phyloP scores from a whole-genome alignment of 176 grass and related monocot species.

The Triticum urartu region DNA sequence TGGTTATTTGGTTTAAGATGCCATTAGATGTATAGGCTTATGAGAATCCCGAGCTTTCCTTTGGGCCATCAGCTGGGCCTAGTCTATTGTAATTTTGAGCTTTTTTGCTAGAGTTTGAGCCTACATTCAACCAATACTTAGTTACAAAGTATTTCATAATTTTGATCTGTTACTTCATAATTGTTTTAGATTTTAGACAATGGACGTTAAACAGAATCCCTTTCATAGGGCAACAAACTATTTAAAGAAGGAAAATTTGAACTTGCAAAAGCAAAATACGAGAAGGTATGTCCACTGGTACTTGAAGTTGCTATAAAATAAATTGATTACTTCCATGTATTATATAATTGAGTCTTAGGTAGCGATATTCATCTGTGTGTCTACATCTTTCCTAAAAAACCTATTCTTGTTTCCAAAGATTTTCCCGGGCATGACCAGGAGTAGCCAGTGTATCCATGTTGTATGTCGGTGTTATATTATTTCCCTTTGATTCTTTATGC shows the following conservation, averaged over 20 bases:
- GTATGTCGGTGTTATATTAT: neutral
- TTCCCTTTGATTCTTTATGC: neutral
- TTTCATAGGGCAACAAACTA: conserved; percentile 83
- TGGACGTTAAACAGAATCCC: conserved; percentile 21
- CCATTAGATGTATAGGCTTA: conserved; percentile 7
- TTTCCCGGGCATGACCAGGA: neutral
- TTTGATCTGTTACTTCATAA: neutral
- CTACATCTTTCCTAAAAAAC: neutral
- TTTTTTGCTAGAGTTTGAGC: neutral
- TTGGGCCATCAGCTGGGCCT: neutral
- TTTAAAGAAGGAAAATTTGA: conserved; percentile 98
- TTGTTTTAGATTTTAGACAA: conserved; percentile 24
- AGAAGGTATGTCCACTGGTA: conserved; percentile 57
- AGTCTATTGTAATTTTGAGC: neutral
- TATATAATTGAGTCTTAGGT: neutral
- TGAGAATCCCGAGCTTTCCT: neutral
- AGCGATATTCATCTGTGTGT: conserved; percentile 5
- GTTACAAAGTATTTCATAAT: conserved; percentile 1
- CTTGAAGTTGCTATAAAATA: neutral
- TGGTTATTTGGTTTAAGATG: conserved; percentile 22
- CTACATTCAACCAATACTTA: conserved; percentile 4
- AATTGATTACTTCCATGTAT: neutral
- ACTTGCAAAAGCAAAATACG: conserved; percentile 96
- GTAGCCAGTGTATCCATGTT: neutral
- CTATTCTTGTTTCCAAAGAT: neutral